Percentiles rank a stretch among this genome's conserved stretches.
Conservation (phyloP, 805 yeast genomes). For the Candida loeiensis region DNA sequence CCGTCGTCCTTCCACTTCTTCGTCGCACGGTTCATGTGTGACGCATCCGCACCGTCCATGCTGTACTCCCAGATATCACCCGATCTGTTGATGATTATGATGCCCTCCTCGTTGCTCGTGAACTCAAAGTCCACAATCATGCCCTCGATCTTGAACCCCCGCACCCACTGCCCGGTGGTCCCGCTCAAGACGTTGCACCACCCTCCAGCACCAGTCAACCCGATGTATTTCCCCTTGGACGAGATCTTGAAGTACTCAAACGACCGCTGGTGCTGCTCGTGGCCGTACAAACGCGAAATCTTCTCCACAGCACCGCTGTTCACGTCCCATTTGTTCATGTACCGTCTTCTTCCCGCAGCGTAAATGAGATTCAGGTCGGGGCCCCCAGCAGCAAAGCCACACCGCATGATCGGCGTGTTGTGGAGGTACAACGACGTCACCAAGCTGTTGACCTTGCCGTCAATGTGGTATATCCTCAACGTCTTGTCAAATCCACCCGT, state of each 20-base stretch:
- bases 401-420: constrained; percentile 76
- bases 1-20: constrained; percentile 82
- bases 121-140: constrained; percentile 78
- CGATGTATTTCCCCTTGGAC: constrained; percentile 67
- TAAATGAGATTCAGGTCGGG: constrained; percentile 50
- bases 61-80: constrained; percentile 91
- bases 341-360: constrained; percentile 89
- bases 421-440: constrained; percentile 80
- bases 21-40: constrained; percentile 40
- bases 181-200: constrained; percentile 84
- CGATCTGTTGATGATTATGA: constrained; percentile 60
- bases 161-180: constrained; percentile 77
- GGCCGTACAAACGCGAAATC: constrained; percentile 87
- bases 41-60: constrained; percentile 12
- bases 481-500: constrained; percentile 94
- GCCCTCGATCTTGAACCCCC: constrained; percentile 89
- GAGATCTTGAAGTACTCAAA: constrained; percentile 84
- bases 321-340: constrained; percentile 90
- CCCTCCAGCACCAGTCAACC: constrained; percentile 80
- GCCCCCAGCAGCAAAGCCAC: constrained; percentile 51
- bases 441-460: constrained; percentile 76
- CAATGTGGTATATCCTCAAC: constrained; percentile 81
- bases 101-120: constrained; percentile 41
- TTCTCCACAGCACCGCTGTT: constrained; percentile 70
- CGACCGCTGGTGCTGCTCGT: constrained; percentile 76